Evolutionary conservation across 768 basidiomycete species (phyloP).

Genomic region (Lactifluus hygrophoroides): DNA sequence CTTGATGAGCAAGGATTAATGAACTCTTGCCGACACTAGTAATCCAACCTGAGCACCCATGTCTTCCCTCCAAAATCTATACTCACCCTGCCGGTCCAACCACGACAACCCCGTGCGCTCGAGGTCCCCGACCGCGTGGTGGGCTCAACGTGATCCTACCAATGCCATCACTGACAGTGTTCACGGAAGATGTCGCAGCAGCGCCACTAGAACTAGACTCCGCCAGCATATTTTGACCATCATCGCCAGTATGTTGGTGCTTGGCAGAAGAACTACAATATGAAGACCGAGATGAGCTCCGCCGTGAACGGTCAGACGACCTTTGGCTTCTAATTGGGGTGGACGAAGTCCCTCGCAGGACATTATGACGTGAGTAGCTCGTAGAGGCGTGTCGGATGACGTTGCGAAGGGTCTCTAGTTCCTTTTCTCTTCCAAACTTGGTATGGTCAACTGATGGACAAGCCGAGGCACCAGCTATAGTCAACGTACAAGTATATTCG

Average conservation of each 20-base stretch:
- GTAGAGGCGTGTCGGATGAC: conserved; percentile 46
- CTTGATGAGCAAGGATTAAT: conserved; percentile 58
- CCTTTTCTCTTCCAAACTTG: conserved; percentile 64
- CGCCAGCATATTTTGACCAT: not conserved
- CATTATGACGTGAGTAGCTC: conserved; percentile 50
- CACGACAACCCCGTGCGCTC: conserved; percentile 53
- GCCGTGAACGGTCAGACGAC: conserved; percentile 20
- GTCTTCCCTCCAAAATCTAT: not conserved
- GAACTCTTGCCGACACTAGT: conserved; percentile 70
- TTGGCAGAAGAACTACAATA: conserved; percentile 28
- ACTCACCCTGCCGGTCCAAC: conserved; percentile 56
- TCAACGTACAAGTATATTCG: conserved; percentile 46
- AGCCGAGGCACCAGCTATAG: not conserved
- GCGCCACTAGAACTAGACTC: not conserved
- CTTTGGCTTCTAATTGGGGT: conserved; percentile 30
- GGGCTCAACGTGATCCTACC: conserved; percentile 38
- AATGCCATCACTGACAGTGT: conserved; percentile 34
- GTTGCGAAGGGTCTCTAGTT: conserved; percentile 57
- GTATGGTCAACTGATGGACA: not conserved
- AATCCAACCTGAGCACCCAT: not conserved
- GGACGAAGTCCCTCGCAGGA: conserved; percentile 34
- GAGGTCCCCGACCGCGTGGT: conserved; percentile 33
- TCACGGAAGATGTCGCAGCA: conserved; percentile 18
- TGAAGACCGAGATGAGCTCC: conserved; percentile 35
- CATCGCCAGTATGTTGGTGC: not conserved